These are phyloP conservation scores for Dictyostelium firmibasis DNA, from an alignment of 78 protist genomes.

Conservation along the genomic window DNA sequence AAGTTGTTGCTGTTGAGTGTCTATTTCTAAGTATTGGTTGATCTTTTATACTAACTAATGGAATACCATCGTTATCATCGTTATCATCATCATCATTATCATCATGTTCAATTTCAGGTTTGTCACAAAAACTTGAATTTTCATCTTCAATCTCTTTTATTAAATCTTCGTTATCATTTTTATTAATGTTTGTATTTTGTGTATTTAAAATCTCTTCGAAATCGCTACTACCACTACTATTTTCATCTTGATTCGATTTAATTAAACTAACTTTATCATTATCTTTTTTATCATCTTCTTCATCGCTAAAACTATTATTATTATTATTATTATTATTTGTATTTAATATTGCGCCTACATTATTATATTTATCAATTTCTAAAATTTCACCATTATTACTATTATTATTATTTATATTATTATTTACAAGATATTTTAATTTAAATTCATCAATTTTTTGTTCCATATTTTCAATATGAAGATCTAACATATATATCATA, in stretches of 20 bases:
- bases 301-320: background rate
- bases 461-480: constrained; percentile 41
- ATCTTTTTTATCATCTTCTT: background rate
- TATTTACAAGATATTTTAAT: background rate
- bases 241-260: background rate
- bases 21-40: constrained; percentile 12
- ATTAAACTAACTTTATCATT: background rate
- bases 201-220: constrained; percentile 9
- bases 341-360: background rate
- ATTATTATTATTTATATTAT: background rate
- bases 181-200: background rate
- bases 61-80: background rate
- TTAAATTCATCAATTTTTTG: constrained; percentile 2
- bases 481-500: constrained; percentile 12
- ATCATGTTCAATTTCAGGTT: background rate
- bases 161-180: background rate
- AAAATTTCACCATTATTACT: background rate
- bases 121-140: background rate
- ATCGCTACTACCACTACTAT: background rate
- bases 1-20: background rate
- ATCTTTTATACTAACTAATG: background rate
- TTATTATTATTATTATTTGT: background rate
- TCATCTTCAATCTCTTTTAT: constrained; percentile 38
- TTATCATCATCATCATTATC: constrained; percentile 4
- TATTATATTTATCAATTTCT: background rate